These are phyloP conservation scores for Tolypocladium inflatum DNA, from an alignment of 2,329 filamentous ascomycete species.

Conservation along the genomic window DNA sequence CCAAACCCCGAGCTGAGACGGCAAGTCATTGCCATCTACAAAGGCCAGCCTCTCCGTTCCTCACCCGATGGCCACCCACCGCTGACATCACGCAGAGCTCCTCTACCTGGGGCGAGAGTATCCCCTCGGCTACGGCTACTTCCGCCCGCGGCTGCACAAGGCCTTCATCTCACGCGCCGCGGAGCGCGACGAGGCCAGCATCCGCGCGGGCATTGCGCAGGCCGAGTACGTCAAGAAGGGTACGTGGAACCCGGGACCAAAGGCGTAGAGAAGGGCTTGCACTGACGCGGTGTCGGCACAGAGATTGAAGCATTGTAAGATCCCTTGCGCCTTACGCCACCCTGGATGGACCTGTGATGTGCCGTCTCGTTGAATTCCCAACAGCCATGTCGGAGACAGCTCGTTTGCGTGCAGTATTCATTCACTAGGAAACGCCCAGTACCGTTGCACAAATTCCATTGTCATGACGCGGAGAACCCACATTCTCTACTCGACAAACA, in stretches of 20 bases:
- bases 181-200: conserved; percentile 63
- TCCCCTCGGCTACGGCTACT: conserved; percentile 73
- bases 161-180: conserved; percentile 72
- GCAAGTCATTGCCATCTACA: conserved; percentile 81
- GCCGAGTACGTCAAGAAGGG: conserved; percentile 91
- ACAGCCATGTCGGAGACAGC: neutral
- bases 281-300: conserved; percentile 22
- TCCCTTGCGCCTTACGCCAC: neutral
- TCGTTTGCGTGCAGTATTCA: neutral
- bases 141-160: conserved; percentile 69
- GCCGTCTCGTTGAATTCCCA: neutral
- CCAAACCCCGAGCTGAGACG: conserved; percentile 53
- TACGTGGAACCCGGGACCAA: conserved; percentile 20
- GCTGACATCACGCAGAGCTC: conserved; percentile 48
- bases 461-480: neutral
- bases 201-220: conserved; percentile 62
- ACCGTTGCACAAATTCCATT: neutral
- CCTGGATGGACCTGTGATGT: neutral
- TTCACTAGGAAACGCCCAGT: neutral
- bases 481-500: neutral
- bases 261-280: neutral
- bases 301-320: conserved; percentile 89
- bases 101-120: conserved; percentile 80
- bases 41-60: conserved; percentile 47
- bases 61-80: neutral